Conservation (phyloP, 495 filamentous ascomycete genomes). For the Hamigera avellanea region DNA sequence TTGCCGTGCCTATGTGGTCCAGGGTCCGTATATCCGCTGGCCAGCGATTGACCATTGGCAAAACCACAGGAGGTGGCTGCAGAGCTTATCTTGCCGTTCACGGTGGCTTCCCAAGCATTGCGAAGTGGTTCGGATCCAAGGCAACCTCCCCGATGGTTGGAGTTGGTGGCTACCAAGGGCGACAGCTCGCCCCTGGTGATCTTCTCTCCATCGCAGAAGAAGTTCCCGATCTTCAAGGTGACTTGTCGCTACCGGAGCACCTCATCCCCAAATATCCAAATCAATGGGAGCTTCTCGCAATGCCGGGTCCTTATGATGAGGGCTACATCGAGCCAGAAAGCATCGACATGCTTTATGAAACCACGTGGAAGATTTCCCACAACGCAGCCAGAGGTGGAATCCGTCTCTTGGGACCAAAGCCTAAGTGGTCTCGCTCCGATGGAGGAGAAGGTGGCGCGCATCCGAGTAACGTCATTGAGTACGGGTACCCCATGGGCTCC, state of each 20-base stretch:
- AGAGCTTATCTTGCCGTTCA: conserved; percentile 46
- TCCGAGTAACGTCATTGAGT: conserved; percentile 48
- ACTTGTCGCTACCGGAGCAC: conserved; percentile 21
- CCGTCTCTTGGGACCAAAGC: conserved; percentile 42
- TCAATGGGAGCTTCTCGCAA: conserved; percentile 37
- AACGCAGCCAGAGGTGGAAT: conserved; percentile 48
- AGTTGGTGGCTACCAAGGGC: conserved; percentile 49
- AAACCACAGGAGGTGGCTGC: conserved; percentile 36
- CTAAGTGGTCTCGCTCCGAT: conserved; percentile 42
- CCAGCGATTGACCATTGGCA: conserved; percentile 44
- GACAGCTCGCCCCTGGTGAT: conserved; percentile 41
- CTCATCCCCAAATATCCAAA: conserved; percentile 32
- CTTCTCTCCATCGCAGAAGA: conserved; percentile 27
- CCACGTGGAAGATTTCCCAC: conserved; percentile 45
- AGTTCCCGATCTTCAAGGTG: conserved; percentile 12
- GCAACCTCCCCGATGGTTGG: conserved; percentile 42
- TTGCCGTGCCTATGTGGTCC: conserved; percentile 41
- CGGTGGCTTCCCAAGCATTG: conserved; percentile 44
- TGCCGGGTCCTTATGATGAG: conserved; percentile 47
- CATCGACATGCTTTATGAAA: conserved; percentile 43
- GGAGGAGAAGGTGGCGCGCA: conserved; percentile 51
- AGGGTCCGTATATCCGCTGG: conserved; percentile 35
- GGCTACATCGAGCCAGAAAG: conserved; percentile 40
- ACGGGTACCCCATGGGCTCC: conserved; percentile 42
- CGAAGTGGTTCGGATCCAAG: conserved; percentile 47